phyloP scores from a whole-genome alignment of 140 eudicot species.

The Oenanthe javanica region DNA sequence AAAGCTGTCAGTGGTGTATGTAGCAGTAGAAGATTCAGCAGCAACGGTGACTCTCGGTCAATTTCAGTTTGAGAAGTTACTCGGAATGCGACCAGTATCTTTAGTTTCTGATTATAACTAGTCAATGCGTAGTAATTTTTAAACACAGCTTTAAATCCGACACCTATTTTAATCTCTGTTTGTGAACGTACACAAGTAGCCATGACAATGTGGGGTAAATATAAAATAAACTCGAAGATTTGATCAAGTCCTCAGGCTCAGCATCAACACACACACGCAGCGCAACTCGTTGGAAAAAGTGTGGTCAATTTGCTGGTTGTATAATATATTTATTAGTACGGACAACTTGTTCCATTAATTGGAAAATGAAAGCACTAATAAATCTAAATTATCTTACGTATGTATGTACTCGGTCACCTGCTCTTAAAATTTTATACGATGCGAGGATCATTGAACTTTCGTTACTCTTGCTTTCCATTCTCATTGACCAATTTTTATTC shows the following conservation, averaged over 20 bases:
- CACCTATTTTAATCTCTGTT: too few species aligned
- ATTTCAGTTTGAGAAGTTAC: too few species aligned
- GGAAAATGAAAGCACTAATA: neutral
- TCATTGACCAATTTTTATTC: neutral
- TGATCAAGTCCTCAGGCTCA: neutral
- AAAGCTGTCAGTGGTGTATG: too few species aligned
- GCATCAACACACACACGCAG: too few species aligned
- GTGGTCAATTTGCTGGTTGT: neutral
- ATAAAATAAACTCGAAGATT: neutral
- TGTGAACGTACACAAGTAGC: too few species aligned
- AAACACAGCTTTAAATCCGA: too few species aligned
- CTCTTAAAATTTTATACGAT: neutral
- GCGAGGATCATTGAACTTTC: neutral
- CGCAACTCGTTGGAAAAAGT: neutral
- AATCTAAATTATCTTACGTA: neutral
- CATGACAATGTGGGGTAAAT: neutral
- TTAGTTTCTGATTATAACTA: too few species aligned
- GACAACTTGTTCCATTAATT: neutral
- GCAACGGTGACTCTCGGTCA: too few species aligned
- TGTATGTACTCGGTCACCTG: neutral
- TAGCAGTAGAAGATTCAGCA: too few species aligned
- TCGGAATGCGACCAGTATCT: too few species aligned
- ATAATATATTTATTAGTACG: neutral
- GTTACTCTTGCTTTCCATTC: too few species aligned
- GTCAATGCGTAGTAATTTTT: too few species aligned